These are phyloP conservation scores for Penicillium sp. DNA, from an alignment of 2,329 filamentous ascomycete genomes.

Conservation along the genomic window DNA sequence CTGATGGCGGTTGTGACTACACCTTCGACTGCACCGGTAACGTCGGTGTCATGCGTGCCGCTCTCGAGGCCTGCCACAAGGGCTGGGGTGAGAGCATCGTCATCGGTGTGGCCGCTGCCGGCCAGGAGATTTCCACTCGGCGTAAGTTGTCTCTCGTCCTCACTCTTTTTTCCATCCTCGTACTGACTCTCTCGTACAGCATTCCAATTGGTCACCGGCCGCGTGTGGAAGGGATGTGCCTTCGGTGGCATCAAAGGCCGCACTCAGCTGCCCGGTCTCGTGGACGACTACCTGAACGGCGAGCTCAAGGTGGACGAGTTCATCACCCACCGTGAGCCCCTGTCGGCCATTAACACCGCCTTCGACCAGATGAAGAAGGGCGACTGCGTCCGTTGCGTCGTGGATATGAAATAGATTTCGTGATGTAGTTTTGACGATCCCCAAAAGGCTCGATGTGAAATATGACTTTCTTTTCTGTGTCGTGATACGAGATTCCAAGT, in stretches of 20 bases:
- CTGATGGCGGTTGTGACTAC: conserved; percentile 96
- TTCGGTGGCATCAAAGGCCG: conserved; percentile 99
- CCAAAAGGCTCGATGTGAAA: conserved; percentile 23
- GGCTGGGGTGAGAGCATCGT: conserved; percentile 98
- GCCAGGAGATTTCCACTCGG: conserved; percentile 90
- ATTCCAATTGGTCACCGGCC: conserved; percentile 97
- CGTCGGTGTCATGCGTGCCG: conserved; percentile 90
- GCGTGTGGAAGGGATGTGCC: conserved; percentile 96
- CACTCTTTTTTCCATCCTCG: neutral
- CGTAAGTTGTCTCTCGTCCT: conserved; percentile 60
- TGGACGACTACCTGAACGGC: conserved; percentile 84
- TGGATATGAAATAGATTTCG: conserved; percentile 55
- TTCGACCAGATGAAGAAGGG: conserved; percentile 94
- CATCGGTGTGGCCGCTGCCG: conserved; percentile 94
- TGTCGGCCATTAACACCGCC: conserved; percentile 81
- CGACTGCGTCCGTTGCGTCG: conserved; percentile 94
- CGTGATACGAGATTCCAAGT: neutral
- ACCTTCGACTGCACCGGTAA: conserved; percentile 99
- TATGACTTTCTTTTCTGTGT: conserved; percentile 21
- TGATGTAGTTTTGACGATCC: conserved; percentile 8
- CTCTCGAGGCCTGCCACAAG: conserved; percentile 97
- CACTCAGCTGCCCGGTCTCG: conserved; percentile 81
- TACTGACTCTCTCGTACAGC: conserved; percentile 51
- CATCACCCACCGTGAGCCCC: conserved; percentile 89
- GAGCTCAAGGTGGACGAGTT: conserved; percentile 98